Evolutionary conservation across 2,329 filamentous ascomycete species (phyloP).

Genomic region (Fusarium paranaense): DNA sequence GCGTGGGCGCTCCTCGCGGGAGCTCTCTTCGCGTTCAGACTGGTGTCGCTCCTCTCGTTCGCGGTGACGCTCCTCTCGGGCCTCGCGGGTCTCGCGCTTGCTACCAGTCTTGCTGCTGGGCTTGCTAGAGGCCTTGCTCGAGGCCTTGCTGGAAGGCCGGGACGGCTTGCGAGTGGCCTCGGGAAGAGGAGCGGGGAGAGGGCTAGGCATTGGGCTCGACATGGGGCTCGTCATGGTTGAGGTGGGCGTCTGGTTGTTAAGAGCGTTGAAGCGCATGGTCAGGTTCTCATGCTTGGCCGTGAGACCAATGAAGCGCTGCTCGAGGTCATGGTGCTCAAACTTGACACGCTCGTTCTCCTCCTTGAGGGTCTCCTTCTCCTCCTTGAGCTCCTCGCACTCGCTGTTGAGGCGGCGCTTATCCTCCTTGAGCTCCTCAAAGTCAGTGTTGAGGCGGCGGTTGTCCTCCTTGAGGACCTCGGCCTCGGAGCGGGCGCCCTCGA

Average conservation of each 20-base stretch:
- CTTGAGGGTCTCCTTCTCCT: constrained; percentile 37
- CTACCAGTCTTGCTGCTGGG: constrained; percentile 34
- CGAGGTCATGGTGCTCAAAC: constrained; percentile 46
- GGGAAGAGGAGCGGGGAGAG: constrained; percentile 41
- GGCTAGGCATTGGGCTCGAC: constrained; percentile 36
- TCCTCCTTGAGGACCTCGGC: constrained; percentile 43
- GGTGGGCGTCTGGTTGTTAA: constrained; percentile 37
- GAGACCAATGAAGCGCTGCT: constrained; percentile 42
- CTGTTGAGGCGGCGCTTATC: constrained; percentile 44
- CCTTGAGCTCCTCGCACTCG: constrained; percentile 40
- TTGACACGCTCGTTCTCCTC: constrained; percentile 43
- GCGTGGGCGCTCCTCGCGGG: constrained; percentile 36
- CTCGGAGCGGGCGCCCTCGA: constrained; percentile 42
- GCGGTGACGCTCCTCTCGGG: constrained; percentile 40
- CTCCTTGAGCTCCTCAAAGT: constrained; percentile 42
- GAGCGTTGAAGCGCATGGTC: constrained; percentile 44
- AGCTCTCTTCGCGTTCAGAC: constrained; percentile 37
- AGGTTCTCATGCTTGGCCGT: constrained; percentile 47
- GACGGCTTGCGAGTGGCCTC: constrained; percentile 41
- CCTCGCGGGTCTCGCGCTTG: constrained; percentile 46
- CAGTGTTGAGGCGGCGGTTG: constrained; percentile 41
- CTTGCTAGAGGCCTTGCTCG: constrained; percentile 47
- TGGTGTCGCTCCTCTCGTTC: constrained; percentile 38
- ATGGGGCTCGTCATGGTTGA: constrained; percentile 42
- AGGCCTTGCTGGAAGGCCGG: constrained; percentile 45